Evolutionary conservation across 345 rosid species (phyloP), one percentile per base, ranked within the genome.

Genomic region (Salix purpurea): DNA sequence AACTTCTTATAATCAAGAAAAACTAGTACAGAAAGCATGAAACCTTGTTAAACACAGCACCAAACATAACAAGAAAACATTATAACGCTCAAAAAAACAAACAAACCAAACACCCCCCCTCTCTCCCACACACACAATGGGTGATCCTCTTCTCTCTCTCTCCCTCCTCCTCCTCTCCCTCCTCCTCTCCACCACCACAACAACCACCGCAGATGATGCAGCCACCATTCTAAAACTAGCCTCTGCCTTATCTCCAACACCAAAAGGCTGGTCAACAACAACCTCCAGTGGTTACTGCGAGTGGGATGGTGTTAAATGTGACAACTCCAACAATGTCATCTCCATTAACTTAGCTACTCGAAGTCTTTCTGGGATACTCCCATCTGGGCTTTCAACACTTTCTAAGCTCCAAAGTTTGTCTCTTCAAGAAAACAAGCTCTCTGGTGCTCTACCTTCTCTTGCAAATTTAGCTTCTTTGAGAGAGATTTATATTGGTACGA

Each of bases 401-500:
- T 76, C 94, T 2, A 67, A 86, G 70, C 97, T 94, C 42, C 77
- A 74, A 6, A 46, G 74, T 15, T 69, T 92, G 32, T 52, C 85
- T 65, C 30, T 92, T 28, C 93, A 90, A 74, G 56, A 34, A 18
- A 94, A 94, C 76, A 58, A 72, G 1, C 86, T 94, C 70, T 21
- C 83, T 7, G 98, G 99, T 3, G 24, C 82, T 26, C 30, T 95
- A 19, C 98, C 97, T 4, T 86, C 93, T 10, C 76, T 95, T 18
- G 84, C 96, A 52, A 82, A 80, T 6, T 86, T 89, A 11, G 16
- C 90, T 4, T 78, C 69, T 73, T 85, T 95, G 23, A 87, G 83
- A 69, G 75, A 74, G 7, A 48, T 93, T 39, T 85, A 46, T 34
- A 69, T 95, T 11, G 90, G 83, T 82, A 0, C 0, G 54, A 95